Base-by-base conservation (phyloP, 768 basidiomycete genomes). In the Trametes cinnabarina region DNA sequence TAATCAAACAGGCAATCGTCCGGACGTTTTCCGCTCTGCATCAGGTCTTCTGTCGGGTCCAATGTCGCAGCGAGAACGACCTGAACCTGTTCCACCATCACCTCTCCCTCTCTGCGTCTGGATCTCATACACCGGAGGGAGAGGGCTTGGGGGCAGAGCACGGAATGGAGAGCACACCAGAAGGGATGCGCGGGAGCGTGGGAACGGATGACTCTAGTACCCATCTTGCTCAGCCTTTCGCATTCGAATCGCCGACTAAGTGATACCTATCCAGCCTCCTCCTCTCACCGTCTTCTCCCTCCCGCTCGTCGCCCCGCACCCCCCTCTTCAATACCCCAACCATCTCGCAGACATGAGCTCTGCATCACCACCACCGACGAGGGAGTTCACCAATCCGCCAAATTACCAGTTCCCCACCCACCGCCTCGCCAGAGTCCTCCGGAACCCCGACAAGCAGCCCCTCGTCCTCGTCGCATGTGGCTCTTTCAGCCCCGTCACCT, bases 401-500 rank as follows among this genome's bases (percentile, higher is more conserved):
- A 77, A 83, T 65, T 92, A 91, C 66, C 66, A 78, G 23, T 90
- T 92, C 63, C 82, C 86, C 20, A 79, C 79, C 49, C 81, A 88
- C 65, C 86, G 88, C 53, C 82, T 92, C 46, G 68, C 74, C 56
- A 76, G 73, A 32, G 76, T 75, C 49, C 82, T 90, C 41, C 82
- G 78, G 20, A 81, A 88, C 68, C 69, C 84, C 8, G 75, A 72
- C 20, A 92, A 88, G 74, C 86, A 87, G 8, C 96, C 94, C n/a
- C 76, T 97, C 64, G 91, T 94, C 54, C 86, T 97, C 61, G 93
- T 99, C 58, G 97, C 94, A 44, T 99, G 97, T 69, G 97, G 96
- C 26, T 96, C 93, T 54, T 98, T 98, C 83, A 95, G 92, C 66
- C 96, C 96, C 11, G 90, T 97, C 61, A 97, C 95, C n/a, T 96